A percentile compares a stretch with the other conserved stretches of the same genome.
Evolutionary conservation across 768 basidiomycete species (phyloP).

Genomic region (Mycena epipterygia): DNA sequence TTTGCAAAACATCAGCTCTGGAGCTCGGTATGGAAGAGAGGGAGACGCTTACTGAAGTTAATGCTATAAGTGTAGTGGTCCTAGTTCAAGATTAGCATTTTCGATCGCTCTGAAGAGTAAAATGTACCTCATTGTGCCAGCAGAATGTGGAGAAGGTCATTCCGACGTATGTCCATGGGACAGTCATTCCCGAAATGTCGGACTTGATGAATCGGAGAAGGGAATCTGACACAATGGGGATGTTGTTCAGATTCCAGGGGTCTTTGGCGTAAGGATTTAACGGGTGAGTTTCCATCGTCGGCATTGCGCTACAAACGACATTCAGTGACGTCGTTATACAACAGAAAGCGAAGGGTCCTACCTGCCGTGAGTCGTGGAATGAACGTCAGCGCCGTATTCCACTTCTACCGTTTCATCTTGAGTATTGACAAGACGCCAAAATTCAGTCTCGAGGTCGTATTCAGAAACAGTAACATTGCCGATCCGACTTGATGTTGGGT

Average conservation of each 20-base stretch:
- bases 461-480: slow-evolving; percentile 83
- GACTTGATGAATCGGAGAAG: slow-evolving; percentile 97
- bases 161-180: slow-evolving; percentile 99
- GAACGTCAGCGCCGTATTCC: slow-evolving; percentile 99
- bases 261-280: slow-evolving; percentile 89
- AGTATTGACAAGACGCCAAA: slow-evolving; percentile 96
- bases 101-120: slow-evolving; percentile 18
- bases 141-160: slow-evolving; percentile 99
- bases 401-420: slow-evolving; percentile 94
- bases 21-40: slow-evolving; percentile 31
- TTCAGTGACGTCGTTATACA: not conserved
- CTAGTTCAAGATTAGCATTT: slow-evolving; percentile 54
- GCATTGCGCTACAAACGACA: slow-evolving; percentile 82
- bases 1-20: slow-evolving; percentile 36
- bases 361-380: slow-evolving; percentile 98
- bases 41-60: slow-evolving; percentile 81
- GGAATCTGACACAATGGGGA: slow-evolving; percentile 93
- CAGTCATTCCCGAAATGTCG: slow-evolving; percentile 99
- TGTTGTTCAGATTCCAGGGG: slow-evolving; percentile 98
- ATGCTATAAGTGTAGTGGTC: slow-evolving; percentile 99
- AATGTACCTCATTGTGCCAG: slow-evolving; percentile 95
- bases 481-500: slow-evolving; percentile 67
- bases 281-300: slow-evolving; percentile 94
- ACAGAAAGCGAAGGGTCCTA: slow-evolving; percentile 50
- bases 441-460: slow-evolving; percentile 93